phyloP scores from a whole-genome alignment of 23 red algal species.

The Agarophyton chilense region DNA sequence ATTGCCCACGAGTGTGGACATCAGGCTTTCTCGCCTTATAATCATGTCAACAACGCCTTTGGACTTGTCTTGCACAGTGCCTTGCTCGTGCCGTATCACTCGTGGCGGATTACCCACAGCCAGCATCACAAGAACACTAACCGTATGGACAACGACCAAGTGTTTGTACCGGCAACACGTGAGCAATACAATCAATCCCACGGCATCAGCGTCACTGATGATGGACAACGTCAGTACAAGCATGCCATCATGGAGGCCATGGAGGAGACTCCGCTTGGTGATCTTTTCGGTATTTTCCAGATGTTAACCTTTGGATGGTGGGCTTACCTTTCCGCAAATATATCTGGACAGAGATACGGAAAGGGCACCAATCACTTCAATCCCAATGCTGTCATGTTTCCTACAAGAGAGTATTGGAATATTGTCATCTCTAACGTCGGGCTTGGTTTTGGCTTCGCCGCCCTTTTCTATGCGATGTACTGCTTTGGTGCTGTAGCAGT shows the following conservation, averaged over 20 bases:
- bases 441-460: conserved; percentile 51
- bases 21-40: conserved; percentile 81
- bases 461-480: conserved; percentile 38
- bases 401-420: conserved; percentile 60
- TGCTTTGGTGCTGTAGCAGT: conserved; percentile 48
- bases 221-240: conserved; percentile 42
- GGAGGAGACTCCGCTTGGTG: conserved; percentile 72
- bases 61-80: conserved; percentile 85
- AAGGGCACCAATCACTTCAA: conserved; percentile 82
- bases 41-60: conserved; percentile 77
- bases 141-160: conserved; percentile 77
- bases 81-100: conserved; percentile 90
- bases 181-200: conserved; percentile 43
- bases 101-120: conserved; percentile 87
- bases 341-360: conserved; percentile 62
- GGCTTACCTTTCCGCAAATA: conserved; percentile 76
- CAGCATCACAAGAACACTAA: conserved; percentile 93
- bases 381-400: conserved; percentile 73
- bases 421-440: conserved; percentile 84
- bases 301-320: conserved; percentile 88
- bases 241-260: conserved; percentile 50
- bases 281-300: conserved; percentile 69
- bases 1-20: conserved; percentile 96
- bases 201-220: conserved; percentile 12
- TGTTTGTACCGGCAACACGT: conserved; percentile 70